phyloP scores from a whole-genome alignment of 1,139 yeast species.

The Hanseniaspora gamundiae region DNA sequence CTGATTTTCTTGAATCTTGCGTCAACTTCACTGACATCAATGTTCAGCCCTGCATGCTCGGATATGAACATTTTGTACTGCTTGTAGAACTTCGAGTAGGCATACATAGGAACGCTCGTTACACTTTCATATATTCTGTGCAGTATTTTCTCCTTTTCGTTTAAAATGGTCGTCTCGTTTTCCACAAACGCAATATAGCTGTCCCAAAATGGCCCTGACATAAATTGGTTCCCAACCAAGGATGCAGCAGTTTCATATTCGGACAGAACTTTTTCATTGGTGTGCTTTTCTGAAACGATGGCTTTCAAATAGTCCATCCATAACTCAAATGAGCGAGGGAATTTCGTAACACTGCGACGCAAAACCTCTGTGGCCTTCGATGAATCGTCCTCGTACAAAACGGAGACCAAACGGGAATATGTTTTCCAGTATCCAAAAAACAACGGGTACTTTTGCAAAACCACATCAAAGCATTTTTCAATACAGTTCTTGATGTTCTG shows the following conservation, averaged over 20 bases:
- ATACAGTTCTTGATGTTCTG: constrained; percentile 21
- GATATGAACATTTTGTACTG: constrained; percentile 33
- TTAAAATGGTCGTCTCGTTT: constrained; percentile 20
- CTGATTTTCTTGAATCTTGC: constrained; percentile 37
- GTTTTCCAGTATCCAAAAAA: constrained; percentile 50
- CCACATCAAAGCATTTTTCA: constrained; percentile 26
- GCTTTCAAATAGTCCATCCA: constrained; percentile 47
- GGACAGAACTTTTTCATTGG: constrained; percentile 11
- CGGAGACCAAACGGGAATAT: constrained; percentile 41
- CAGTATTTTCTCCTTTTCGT: constrained; percentile 20
- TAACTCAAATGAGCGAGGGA: constrained; percentile 47
- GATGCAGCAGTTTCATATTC: constrained; percentile 27
- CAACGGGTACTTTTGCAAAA: constrained; percentile 43
- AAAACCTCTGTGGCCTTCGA: constrained; percentile 33
- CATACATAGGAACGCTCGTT: constrained; percentile 49
- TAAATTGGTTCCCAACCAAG: constrained; percentile 43
- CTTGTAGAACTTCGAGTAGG: constrained; percentile 53
- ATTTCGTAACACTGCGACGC: constrained; percentile 34
- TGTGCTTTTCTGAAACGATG: constrained; percentile 28
- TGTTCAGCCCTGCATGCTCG: constrained; percentile 19
- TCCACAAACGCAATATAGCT: constrained; percentile 34
- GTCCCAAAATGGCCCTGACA: constrained; percentile 59
- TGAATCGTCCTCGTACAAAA: constrained; percentile 39
- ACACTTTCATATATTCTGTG: constrained; percentile 32
- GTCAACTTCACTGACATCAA: constrained; percentile 23